These are phyloP conservation scores for Trichoderma atrobrunneum DNA, from an alignment of 2,329 filamentous ascomycete species.

Conservation along the genomic window DNA sequence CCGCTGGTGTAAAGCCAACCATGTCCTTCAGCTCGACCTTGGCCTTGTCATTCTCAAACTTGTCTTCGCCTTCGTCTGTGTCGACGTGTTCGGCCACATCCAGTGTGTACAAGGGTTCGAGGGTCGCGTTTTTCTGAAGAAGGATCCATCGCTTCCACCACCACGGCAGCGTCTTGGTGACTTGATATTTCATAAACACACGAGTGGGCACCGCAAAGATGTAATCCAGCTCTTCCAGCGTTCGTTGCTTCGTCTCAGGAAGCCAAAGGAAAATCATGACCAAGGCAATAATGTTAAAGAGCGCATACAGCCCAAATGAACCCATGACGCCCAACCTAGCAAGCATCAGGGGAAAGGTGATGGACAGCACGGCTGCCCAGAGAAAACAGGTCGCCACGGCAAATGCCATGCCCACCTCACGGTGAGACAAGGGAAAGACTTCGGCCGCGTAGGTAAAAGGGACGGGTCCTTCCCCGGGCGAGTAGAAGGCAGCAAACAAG, in stretches of 20 bases:
- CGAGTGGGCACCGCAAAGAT: conserved; percentile 59
- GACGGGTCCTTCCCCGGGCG: conserved; percentile 60
- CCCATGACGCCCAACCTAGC: conserved; percentile 43
- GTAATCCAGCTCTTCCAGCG: conserved; percentile 56
- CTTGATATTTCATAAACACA: conserved; percentile 56
- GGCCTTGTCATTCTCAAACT: conserved; percentile 39
- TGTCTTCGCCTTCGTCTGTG: conserved; percentile 29
- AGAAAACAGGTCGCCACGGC: conserved; percentile 64
- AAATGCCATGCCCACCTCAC: conserved; percentile 69
- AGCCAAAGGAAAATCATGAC: conserved; percentile 56
- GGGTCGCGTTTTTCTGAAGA: conserved; percentile 41
- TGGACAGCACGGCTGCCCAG: conserved; percentile 59
- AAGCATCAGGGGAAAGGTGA: conserved; percentile 61
- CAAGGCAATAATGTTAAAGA: conserved; percentile 54
- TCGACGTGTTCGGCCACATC: conserved; percentile 37
- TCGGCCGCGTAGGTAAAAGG: conserved; percentile 68
- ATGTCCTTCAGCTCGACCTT: conserved; percentile 40
- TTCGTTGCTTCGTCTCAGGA: conserved; percentile 58
- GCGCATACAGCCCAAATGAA: conserved; percentile 54
- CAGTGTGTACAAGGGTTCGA: conserved; percentile 44
- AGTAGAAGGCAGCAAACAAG: conserved; percentile 52
- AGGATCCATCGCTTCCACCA: conserved; percentile 59
- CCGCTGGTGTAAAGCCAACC: conserved; percentile 30
- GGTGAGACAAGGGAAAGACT: conserved; percentile 67
- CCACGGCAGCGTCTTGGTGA: conserved; percentile 55